phyloP scores from a whole-genome alignment of 805 yeast species.

The Candida sakaeoensis region DNA sequence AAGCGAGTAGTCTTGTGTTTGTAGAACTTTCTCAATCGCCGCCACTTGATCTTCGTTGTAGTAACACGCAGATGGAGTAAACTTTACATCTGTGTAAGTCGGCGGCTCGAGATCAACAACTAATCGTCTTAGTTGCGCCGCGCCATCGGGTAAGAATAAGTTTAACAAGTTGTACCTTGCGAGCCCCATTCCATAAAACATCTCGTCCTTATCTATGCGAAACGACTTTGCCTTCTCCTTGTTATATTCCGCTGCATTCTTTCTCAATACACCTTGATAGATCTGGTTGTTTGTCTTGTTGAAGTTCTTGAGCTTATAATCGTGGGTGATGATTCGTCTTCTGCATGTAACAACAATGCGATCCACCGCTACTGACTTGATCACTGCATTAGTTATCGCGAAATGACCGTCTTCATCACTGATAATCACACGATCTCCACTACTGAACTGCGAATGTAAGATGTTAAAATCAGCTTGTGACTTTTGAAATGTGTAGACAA shows the following conservation, averaged over 20 bases:
- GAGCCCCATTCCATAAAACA: slow-evolving; percentile 67
- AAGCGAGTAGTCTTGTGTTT: slow-evolving; percentile 71
- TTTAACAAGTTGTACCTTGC: slow-evolving; percentile 76
- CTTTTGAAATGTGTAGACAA: slow-evolving; percentile 49
- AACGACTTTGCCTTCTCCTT: slow-evolving; percentile 25
- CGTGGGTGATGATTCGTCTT: slow-evolving; percentile 48
- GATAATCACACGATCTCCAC: slow-evolving; percentile 62
- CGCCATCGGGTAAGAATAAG: slow-evolving; percentile 54
- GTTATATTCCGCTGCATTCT: slow-evolving; percentile 7
- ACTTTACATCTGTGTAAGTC: slow-evolving; percentile 19
- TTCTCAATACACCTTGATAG: slow-evolving; percentile 45
- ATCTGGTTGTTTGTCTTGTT: slow-evolving; percentile 44
- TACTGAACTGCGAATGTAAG: slow-evolving; percentile 45
- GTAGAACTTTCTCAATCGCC: slow-evolving; percentile 65
- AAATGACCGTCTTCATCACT: slow-evolving; percentile 82
- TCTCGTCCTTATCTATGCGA: slow-evolving; percentile 78
- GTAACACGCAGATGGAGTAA: slow-evolving; percentile 12
- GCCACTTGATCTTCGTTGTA: slow-evolving; percentile 69
- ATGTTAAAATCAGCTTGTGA: slow-evolving; percentile 14
- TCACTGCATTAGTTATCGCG: slow-evolving; percentile 62
- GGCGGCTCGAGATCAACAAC: slow-evolving; percentile 57
- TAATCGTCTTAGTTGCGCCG: slow-evolving; percentile 39
- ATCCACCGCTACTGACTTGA: slow-evolving; percentile 42
- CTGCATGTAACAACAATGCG: slow-evolving; percentile 48
- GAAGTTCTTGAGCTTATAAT: slow-evolving; percentile 40